Base-by-base conservation (phyloP, 169 alveolate genomes). In the Cyclospora cayetanensis region DNA sequence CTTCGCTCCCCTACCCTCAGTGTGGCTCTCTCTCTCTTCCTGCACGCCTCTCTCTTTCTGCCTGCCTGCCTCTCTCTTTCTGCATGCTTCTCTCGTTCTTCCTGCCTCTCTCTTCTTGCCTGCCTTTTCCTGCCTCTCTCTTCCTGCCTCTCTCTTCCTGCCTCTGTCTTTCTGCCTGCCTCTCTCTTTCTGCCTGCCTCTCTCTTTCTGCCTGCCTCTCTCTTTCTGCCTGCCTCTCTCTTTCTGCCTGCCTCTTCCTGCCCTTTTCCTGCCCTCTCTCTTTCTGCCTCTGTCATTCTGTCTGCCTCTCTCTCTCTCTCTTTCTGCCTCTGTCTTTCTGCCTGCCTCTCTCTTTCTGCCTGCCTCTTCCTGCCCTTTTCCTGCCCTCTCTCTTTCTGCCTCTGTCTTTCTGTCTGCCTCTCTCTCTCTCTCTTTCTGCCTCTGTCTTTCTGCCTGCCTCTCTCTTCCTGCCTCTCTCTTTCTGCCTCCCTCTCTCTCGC, bases 361-460 rank as follows among this genome's bases (percentile, higher is more conserved):
- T n/a, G n/a, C n/a, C n/a, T n/a, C n/a, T n/a, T n/a, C n/a, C n/a
- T n/a, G n/a, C n/a, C n/a, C n/a, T n/a, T n/a, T n/a, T n/a, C n/a
- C n/a, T n/a, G n/a, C n/a, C n/a, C 29, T 60, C 35, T 60, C 72
- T 60, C 72, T n/a, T 4, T 11, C n/a, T 60, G 72, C n/a, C 29
- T 60, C 72, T n/a, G 12, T 11, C n/a, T 60, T 22, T 60, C 7
- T 60, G 7, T 29, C n/a, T 11, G 7, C n/a, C 7, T 60, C 7
- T 60, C 72, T n/a, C n/a, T n/a, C n/a, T 60, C 35, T 60, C 72
- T 60, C 34, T n/a, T 60, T 11, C n/a, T 60, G 72, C n/a, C n/a
- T 60, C n/a, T 60, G 29, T 60, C 72, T 60, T 11, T 60, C n/a
- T 60, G 72, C 72, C n/a, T n/a, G n/a, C n/a, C n/a, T n/a, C n/a